Evolutionary conservation across 2,329 filamentous ascomycete species (phyloP).

Genomic region (Diaporthe citriasiana): DNA sequence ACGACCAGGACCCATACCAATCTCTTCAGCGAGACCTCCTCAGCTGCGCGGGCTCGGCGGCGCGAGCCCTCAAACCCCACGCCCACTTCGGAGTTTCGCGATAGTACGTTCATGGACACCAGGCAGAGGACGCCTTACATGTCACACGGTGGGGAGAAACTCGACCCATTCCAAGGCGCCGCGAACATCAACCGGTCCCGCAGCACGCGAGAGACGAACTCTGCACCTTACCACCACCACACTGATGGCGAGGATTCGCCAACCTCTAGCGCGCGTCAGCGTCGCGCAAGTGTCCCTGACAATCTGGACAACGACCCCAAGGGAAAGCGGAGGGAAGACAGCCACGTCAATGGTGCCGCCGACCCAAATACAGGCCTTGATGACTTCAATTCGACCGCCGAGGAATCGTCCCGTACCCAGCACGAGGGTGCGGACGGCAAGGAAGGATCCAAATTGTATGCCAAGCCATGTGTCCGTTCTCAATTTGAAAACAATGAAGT

Average conservation of each 20-base stretch:
- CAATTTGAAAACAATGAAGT: conserved; percentile 11
- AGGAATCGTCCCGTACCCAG: conserved; percentile 20
- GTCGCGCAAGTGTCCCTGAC: conserved; percentile 52
- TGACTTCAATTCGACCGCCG: conserved; percentile 38
- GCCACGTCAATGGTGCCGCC: conserved; percentile 14
- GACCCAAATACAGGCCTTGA: conserved; percentile 34
- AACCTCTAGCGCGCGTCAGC: conserved; percentile 46
- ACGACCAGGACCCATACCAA: conserved; percentile 50
- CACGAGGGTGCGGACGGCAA: conserved; percentile 27
- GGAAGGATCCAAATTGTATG: conserved; percentile 42
- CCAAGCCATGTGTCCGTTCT: conserved; percentile 33
- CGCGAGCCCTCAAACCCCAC: conserved; percentile 39
- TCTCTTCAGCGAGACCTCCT: conserved; percentile 45
- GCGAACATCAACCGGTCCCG: conserved; percentile 41
- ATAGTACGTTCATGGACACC: conserved; percentile 59
- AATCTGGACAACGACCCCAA: conserved; percentile 48
- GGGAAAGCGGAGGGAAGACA: conserved; percentile 25
- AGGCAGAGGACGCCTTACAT: conserved; percentile 72
- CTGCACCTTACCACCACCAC: conserved; percentile 46
- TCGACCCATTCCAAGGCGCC: conserved; percentile 67
- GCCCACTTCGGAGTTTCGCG: conserved; percentile 52
- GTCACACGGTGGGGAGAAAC: conserved; percentile 70
- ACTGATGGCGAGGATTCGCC: conserved; percentile 39
- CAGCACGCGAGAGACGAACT: conserved; percentile 39
- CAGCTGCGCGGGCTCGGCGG: conserved; percentile 43